Evolutionary conservation across 805 yeast species (phyloP).

Genomic region (Komagataella pastoris): DNA sequence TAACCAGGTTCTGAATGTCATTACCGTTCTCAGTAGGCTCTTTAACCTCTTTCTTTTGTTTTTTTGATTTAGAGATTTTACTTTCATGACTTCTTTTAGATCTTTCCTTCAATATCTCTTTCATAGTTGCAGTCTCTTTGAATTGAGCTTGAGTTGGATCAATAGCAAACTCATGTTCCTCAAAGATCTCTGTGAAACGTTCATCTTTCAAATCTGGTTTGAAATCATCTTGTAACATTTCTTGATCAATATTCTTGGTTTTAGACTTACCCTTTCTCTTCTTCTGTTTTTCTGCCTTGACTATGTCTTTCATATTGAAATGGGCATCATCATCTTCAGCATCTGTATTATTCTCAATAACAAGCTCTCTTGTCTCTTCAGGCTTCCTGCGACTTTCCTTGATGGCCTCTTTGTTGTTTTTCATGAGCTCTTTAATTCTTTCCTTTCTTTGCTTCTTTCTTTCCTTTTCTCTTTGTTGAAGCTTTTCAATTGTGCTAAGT

Average conservation of each 20-base stretch:
- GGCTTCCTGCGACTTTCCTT: constrained; percentile 25
- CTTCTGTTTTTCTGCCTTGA: constrained; percentile 60
- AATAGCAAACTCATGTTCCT: constrained; percentile 82
- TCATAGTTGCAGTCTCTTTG: constrained; percentile 81
- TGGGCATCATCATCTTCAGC: constrained; percentile 37
- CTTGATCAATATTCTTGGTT: constrained; percentile 35
- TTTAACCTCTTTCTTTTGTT: constrained; percentile 4
- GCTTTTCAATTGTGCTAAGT: constrained; percentile 66
- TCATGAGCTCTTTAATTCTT: constrained; percentile 48
- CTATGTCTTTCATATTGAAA: constrained; percentile 66
- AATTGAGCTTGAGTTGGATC: constrained; percentile 90
- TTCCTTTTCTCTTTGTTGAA: constrained; percentile 84
- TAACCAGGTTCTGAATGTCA: constrained; percentile 24
- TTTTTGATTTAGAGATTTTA: constrained; percentile 3
- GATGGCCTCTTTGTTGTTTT: constrained; percentile 36
- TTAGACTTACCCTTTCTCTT: constrained; percentile 29
- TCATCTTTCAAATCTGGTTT: constrained; percentile 68
- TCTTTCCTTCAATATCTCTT: constrained; percentile 66
- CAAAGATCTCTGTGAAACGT: constrained; percentile 74
- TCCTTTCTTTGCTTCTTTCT: constrained; percentile 80
- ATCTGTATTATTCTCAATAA: constrained; percentile 45
- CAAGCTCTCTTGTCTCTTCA: constrained; percentile 20
- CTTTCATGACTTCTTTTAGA: constrained; percentile 29
- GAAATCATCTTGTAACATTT: constrained; percentile 24
- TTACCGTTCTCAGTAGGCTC: constrained; percentile 3